Percentiles rank a stretch among this genome's conserved stretches.
These are phyloP conservation scores for Udeniomyces megalosporus DNA, from an alignment of 768 basidiomycete species.

Conservation along the genomic window DNA sequence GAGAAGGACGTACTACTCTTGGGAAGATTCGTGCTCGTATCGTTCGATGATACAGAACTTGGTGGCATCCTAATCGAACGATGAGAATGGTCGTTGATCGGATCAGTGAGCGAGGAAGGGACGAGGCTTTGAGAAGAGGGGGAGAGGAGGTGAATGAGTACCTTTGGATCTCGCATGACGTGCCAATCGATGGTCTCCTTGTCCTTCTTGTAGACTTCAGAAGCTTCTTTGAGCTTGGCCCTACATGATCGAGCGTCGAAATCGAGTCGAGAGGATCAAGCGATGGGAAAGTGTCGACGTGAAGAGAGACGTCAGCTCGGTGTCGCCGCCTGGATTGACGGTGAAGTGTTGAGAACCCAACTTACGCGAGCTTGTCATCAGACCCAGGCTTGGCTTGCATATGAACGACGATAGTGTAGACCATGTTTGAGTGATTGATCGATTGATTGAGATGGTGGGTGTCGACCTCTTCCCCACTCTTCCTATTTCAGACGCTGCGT, in stretches of 20 bases:
- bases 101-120: neutral
- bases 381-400: slow-evolving; percentile 7
- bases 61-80: slow-evolving; percentile 21
- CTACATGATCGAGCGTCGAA: neutral
- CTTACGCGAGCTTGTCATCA: slow-evolving; percentile 11
- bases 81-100: neutral
- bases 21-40: slow-evolving; percentile 29
- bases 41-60: slow-evolving; percentile 31
- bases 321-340: neutral
- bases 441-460: too few relatives aligned
- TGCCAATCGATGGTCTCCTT: slow-evolving; percentile 30
- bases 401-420: slow-evolving; percentile 17
- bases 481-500: too few relatives aligned
- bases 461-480: too few relatives aligned
- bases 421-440: too few relatives aligned
- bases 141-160: neutral
- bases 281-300: neutral
- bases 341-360: neutral
- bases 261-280: neutral
- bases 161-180: slow-evolving; percentile 32
- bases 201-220: slow-evolving; percentile 28
- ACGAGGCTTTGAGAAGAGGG: neutral
- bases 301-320: neutral
- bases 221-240: slow-evolving; percentile 29
- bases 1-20: slow-evolving; percentile 25